Evolutionary conservation across 768 basidiomycete species (phyloP).

Genomic region (Dacryopinax primogenitus): DNA sequence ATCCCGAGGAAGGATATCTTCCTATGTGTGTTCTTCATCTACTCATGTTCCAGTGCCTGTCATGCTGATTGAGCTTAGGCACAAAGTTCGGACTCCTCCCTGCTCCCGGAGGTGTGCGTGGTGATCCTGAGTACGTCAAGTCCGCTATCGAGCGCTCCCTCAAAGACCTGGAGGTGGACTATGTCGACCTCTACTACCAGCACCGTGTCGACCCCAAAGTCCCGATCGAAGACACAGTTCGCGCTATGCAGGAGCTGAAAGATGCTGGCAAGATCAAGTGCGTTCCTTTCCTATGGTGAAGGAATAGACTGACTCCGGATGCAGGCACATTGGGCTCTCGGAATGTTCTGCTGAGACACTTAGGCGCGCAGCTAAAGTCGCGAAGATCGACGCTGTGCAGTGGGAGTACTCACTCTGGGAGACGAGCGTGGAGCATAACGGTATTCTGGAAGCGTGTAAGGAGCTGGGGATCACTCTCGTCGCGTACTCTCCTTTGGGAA

Average conservation of each 20-base stretch:
- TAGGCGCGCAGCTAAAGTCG: constrained; percentile 17
- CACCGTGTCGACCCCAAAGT: constrained; percentile 20
- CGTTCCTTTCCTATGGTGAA: background rate
- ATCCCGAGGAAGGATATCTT: constrained; percentile 2
- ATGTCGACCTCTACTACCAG: constrained; percentile 10
- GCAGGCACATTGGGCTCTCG: constrained; percentile 18
- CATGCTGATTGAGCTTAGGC: background rate
- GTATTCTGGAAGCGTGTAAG: constrained; percentile 22
- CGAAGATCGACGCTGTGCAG: constrained; percentile 17
- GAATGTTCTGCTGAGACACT: constrained; percentile 16
- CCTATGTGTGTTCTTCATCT: background rate
- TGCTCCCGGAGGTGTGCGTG: constrained; percentile 4
- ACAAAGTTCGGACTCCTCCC: background rate
- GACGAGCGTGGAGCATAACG: constrained; percentile 17
- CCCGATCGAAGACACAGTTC: constrained; percentile 20
- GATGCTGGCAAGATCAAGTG: constrained; percentile 3
- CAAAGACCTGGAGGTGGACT: constrained; percentile 15
- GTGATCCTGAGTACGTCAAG: constrained; percentile 17
- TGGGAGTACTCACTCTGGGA: constrained; percentile 21
- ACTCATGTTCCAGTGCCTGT: background rate
- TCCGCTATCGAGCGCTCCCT: constrained; percentile 15
- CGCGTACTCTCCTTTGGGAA: constrained; percentile 28
- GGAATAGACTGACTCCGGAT: background rate
- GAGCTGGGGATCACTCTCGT: constrained; percentile 27
- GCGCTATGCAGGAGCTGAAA: constrained; percentile 18